Conservation (phyloP, 495 filamentous ascomycete genomes). For the Tuber calosporum region DNA sequence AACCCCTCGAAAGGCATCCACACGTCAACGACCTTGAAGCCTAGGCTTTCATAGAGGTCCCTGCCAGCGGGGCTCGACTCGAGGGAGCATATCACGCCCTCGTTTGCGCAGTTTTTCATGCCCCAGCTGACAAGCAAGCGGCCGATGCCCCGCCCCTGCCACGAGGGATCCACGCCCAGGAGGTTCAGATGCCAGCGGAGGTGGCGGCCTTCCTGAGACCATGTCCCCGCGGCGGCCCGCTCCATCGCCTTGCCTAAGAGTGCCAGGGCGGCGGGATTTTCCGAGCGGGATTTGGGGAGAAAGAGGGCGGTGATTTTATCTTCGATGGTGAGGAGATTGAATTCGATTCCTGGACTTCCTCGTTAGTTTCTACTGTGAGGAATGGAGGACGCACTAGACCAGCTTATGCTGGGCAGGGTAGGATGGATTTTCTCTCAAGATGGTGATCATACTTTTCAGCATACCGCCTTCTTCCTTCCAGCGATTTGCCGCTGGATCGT, state of each 20-base stretch:
- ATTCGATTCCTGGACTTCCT: slow-evolving; percentile 16
- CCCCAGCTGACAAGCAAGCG: slow-evolving; percentile 30
- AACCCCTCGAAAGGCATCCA: not conserved
- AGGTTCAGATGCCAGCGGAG: slow-evolving; percentile 29
- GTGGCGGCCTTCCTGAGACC: not conserved
- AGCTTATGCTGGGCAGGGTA: not conserved
- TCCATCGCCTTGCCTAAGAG: slow-evolving; percentile 1
- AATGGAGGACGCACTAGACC: not conserved
- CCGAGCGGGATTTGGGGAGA: slow-evolving; percentile 11
- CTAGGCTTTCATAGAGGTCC: slow-evolving; percentile 29
- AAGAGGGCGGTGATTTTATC: slow-evolving; percentile 7
- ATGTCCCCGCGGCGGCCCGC: not conserved
- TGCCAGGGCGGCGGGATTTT: slow-evolving; percentile 3
- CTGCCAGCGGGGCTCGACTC: slow-evolving; percentile 32
- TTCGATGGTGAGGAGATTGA: slow-evolving; percentile 10
- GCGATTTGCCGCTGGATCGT: slow-evolving; percentile 3
- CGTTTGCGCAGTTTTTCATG: slow-evolving; percentile 28
- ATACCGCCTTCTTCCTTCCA: slow-evolving; percentile 2
- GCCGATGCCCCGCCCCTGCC: slow-evolving; percentile 28
- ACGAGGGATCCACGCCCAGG: slow-evolving; percentile 24
- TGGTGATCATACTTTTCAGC: slow-evolving; percentile 18
- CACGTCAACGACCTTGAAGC: slow-evolving; percentile 18
- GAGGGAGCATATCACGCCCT: slow-evolving; percentile 30
- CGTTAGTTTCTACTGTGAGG: not conserved
- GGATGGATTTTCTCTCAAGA: not conserved